These are phyloP conservation scores for Vigna hirtella DNA, from an alignment of 306 rosid genomes.

Conservation along the genomic window DNA sequence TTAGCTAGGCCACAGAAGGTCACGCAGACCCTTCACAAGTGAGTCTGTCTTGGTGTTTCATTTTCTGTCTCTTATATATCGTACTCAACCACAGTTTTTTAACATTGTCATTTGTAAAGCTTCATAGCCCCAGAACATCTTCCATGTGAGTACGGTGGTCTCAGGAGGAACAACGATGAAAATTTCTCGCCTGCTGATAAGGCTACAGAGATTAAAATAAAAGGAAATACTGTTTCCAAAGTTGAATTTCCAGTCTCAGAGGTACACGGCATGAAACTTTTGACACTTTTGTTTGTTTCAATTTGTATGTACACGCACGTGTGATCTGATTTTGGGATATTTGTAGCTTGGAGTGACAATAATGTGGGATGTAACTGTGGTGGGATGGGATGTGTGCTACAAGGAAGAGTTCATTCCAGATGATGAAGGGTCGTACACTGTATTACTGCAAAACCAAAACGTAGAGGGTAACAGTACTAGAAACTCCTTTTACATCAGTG, in stretches of 20 bases:
- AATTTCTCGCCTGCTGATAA: constrained; percentile 68
- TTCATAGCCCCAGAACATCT: constrained; percentile 75
- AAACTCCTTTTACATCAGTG: constrained; percentile 81
- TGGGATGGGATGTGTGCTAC: constrained; percentile 87
- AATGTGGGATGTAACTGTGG: constrained; percentile 82
- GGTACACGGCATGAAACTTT: constrained; percentile 49
- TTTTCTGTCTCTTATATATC: not conserved
- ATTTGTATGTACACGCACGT: constrained; percentile 1
- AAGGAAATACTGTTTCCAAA: constrained; percentile 47
- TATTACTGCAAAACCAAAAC: constrained; percentile 71
- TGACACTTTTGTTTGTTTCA: not conserved
- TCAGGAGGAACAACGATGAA: constrained; percentile 66
- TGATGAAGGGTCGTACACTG: constrained; percentile 84
- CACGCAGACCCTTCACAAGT: constrained; percentile 81
- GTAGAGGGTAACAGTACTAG: constrained; percentile 63
- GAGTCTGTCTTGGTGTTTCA: constrained; percentile 34
- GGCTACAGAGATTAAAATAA: constrained; percentile 56
- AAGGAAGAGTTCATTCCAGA: constrained; percentile 92
- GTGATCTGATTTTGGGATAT: constrained; percentile 26
- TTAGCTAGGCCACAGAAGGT: constrained; percentile 66
- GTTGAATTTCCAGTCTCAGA: constrained; percentile 65
- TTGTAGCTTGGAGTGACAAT: constrained; percentile 71
- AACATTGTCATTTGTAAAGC: constrained; percentile 47
- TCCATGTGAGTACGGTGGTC: constrained; percentile 83
- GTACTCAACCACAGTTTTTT: constrained; percentile 1